Percentiles rank a stretch among this genome's conserved stretches.
Conservation (phyloP, 352 stramenopile species). For the Phytophthora podocarpi region DNA sequence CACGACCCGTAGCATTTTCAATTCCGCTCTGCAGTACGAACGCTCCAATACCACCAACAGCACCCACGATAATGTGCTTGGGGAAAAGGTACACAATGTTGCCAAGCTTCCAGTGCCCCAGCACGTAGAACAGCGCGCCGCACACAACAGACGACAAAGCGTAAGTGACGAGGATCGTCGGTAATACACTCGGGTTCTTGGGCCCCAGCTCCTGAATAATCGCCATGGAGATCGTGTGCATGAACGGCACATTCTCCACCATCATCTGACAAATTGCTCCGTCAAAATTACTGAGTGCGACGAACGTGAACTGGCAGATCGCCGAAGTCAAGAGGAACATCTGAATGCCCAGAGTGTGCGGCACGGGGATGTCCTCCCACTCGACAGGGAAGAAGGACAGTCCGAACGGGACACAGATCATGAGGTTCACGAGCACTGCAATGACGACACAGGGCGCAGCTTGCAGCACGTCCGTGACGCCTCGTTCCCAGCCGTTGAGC, state of each 20-base stretch:
- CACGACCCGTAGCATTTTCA: slow-evolving; percentile 80
- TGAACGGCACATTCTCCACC: slow-evolving; percentile 97
- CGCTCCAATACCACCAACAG: slow-evolving; percentile 92
- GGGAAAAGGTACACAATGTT: slow-evolving; percentile 95
- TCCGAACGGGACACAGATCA: slow-evolving; percentile 88
- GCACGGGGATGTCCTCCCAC: slow-evolving; percentile 77
- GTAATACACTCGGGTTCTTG: slow-evolving; percentile 72
- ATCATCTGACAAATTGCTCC: slow-evolving; percentile 91
- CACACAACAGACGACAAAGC: slow-evolving; percentile 90
- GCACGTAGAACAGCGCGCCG: slow-evolving; percentile 86
- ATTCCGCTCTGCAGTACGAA: slow-evolving; percentile 88
- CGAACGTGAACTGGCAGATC: slow-evolving; percentile 85
- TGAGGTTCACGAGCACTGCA: slow-evolving; percentile 81
- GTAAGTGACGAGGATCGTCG: slow-evolving; percentile 93
- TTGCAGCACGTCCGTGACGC: slow-evolving; percentile 39
- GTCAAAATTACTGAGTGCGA: slow-evolving; percentile 76
- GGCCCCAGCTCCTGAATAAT: slow-evolving; percentile 88
- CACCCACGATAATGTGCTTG: slow-evolving; percentile 95
- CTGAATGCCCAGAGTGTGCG: slow-evolving; percentile 78
- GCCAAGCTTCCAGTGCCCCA: slow-evolving; percentile 91
- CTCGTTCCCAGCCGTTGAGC: slow-evolving; percentile 32
- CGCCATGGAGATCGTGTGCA: slow-evolving; percentile 87
- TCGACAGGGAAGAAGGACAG: slow-evolving; percentile 87
- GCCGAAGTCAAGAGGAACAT: slow-evolving; percentile 85
- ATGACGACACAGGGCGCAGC: slow-evolving; percentile 66